Base-by-base conservation (phyloP, 768 basidiomycete genomes). In the Suillus tomentosus region DNA sequence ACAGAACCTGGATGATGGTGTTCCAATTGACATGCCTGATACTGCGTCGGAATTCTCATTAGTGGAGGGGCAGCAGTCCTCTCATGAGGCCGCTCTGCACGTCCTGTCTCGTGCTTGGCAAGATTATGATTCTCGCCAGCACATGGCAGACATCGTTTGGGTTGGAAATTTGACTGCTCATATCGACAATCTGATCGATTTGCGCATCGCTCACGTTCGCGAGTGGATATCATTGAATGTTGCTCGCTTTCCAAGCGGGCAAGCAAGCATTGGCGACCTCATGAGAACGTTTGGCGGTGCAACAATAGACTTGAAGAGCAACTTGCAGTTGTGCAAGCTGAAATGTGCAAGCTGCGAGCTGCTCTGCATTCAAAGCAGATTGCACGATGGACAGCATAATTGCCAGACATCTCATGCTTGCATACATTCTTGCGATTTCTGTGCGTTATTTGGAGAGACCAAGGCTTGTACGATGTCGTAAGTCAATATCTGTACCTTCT, bases 1-100 rank as follows among this genome's bases (percentile, higher is more conserved):
- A 0, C 36, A 86, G 86, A 85, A 86, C 68, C 68, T 86, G 56
- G 86, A 87, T 63, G 84, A 81, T 8, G 83, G 84, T 62, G 55
- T 69, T 6, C 64, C 73, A 1, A 74, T 87, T 19, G 75, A 78
- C 0, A 58, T 67, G 15, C 67, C 72, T 5, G 84, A 85, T 65
- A 77, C 78, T 5, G n/a, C 62, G 1, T 62, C 78, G 5, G 68
- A 68, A 4, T 80, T 85, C 59, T 80, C 76, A 69, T 70, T 77
- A 5, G 2, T 31, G 10, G 51, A 17, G 27, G 50, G 15, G 17
- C 10, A 19, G 31, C 53, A 34, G 11, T 53, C 53, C 3, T 34
- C 53, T n/a, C 31, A 27, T 10, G 53, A 54, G 31, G 11, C 31
- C 10, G 31, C 53, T 31, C 31, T 54, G 5, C 53, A 54, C 5